phyloP scores from a whole-genome alignment of 441 rosid genomes.

The Erodium trifolium region DNA sequence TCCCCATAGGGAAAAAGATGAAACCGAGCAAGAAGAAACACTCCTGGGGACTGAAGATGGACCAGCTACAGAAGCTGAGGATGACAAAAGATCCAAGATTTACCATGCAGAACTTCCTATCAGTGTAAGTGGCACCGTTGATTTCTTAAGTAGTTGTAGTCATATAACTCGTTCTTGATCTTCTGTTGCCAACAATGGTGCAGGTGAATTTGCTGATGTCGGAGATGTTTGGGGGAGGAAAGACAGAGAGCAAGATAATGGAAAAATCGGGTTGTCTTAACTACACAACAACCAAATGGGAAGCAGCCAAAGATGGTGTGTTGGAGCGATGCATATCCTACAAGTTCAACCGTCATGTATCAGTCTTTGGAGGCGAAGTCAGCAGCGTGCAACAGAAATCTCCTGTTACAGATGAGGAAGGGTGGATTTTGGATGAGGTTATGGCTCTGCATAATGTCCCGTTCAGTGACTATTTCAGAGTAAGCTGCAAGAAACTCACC shows the following conservation, averaged over 20 bases:
- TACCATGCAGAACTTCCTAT: slow-evolving; percentile 50
- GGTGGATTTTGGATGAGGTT: slow-evolving; percentile 60
- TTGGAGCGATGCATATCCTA: slow-evolving; percentile 47
- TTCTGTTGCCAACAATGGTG: slow-evolving; percentile 13
- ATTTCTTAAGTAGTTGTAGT: too few species aligned
- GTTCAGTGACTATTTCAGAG: slow-evolving; percentile 54
- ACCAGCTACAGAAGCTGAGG: slow-evolving; percentile 30
- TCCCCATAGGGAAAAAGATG: slow-evolving; percentile 41
- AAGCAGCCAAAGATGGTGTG: slow-evolving; percentile 33
- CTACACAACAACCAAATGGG: slow-evolving; percentile 55
- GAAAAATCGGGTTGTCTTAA: slow-evolving; percentile 64
- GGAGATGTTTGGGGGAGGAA: slow-evolving; percentile 61
- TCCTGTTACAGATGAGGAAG: slow-evolving; percentile 33
- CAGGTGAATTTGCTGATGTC: slow-evolving; percentile 49
- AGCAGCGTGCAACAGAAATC: slow-evolving; percentile 55
- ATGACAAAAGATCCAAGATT: slow-evolving; percentile 41
- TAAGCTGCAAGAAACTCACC: not conserved
- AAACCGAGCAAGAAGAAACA: slow-evolving; percentile 36
- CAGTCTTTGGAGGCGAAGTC: slow-evolving; percentile 78
- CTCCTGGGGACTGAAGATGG: slow-evolving; percentile 32
- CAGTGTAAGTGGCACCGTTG: slow-evolving; percentile 30
- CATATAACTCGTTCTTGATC: too few species aligned
- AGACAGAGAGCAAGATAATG: slow-evolving; percentile 55
- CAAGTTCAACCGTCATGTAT: slow-evolving; percentile 51
- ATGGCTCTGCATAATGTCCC: slow-evolving; percentile 58